Percentiles rank a stretch among this genome's conserved stretches.
phyloP scores from a whole-genome alignment of 768 basidiomycete species.

The Collybia nuda region DNA sequence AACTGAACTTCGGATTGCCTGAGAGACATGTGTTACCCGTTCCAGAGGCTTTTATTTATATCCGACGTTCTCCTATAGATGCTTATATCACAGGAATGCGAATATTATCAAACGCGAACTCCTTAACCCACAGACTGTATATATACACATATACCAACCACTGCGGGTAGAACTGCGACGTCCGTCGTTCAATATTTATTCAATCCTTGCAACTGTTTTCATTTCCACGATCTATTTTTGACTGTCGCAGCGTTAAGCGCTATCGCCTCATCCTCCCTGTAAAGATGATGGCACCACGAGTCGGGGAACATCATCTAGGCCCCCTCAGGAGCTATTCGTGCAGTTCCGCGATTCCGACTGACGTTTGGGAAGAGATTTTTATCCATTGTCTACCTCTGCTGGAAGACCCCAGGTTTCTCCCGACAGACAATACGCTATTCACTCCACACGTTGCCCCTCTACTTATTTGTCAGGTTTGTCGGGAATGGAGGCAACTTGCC shows the following conservation, averaged over 20 bases:
- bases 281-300: no score
- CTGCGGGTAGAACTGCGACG: no score
- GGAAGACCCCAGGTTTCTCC: neutral
- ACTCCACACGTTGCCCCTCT: neutral
- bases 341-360: neutral
- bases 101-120: no score
- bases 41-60: no score
- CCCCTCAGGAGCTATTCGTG: neutral
- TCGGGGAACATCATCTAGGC: neutral
- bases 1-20: no score
- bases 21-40: no score
- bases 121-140: no score
- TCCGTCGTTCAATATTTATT: no score
- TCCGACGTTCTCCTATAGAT: no score
- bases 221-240: neutral
- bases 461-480: constrained; percentile 2
- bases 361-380: constrained; percentile 1
- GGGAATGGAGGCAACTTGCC: neutral
- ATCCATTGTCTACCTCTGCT: neutral
- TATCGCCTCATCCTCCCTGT: neutral
- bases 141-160: no score
- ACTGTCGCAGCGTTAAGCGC: neutral
- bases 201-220: no score
- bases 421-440: neutral
- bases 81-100: no score